These are phyloP conservation scores for Desmodesmus armatus DNA, from an alignment of 139 green algal genomes.

Conservation along the genomic window DNA sequence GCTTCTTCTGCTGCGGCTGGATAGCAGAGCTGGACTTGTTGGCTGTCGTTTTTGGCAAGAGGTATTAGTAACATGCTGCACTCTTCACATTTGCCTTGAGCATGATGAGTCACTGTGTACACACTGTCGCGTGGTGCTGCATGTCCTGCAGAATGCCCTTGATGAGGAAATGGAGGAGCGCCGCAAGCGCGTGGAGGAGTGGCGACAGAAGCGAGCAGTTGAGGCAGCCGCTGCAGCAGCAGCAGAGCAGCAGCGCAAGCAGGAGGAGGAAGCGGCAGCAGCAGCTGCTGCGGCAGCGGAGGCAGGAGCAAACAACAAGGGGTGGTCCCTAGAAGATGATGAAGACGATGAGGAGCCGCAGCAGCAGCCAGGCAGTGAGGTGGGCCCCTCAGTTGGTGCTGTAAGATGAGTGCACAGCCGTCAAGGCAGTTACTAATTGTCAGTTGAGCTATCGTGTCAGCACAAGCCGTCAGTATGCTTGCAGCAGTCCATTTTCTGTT, in stretches of 20 bases:
- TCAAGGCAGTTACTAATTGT: no score
- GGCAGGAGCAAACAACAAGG: constrained; percentile 42
- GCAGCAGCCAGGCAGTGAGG: constrained; percentile 29
- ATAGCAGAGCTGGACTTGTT: neutral
- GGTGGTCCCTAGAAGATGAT: constrained; percentile 78
- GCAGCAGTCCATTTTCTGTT: no score
- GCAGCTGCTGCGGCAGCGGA: constrained; percentile 20
- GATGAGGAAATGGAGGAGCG: constrained; percentile 78
- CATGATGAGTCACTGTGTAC: no score
- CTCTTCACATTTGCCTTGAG: no score
- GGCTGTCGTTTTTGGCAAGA: no score
- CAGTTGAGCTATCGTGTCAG: no score
- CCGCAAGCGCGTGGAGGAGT: constrained; percentile 77
- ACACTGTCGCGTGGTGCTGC: no score
- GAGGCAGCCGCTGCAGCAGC: constrained; percentile 31
- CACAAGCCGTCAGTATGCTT: no score
- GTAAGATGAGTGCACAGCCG: no score
- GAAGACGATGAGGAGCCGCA: constrained; percentile 51
- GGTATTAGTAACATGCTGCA: no score
- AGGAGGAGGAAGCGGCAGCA: constrained; percentile 2
- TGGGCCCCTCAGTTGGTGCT: no score
- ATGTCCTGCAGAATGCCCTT: constrained; percentile 51
- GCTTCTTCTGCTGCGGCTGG: neutral
- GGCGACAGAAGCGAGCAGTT: constrained; percentile 59
- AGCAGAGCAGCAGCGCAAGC: constrained; percentile 26